Base-by-base conservation (phyloP, 108 stramenopile species). In the Phaeodactylum tricornutum region DNA sequence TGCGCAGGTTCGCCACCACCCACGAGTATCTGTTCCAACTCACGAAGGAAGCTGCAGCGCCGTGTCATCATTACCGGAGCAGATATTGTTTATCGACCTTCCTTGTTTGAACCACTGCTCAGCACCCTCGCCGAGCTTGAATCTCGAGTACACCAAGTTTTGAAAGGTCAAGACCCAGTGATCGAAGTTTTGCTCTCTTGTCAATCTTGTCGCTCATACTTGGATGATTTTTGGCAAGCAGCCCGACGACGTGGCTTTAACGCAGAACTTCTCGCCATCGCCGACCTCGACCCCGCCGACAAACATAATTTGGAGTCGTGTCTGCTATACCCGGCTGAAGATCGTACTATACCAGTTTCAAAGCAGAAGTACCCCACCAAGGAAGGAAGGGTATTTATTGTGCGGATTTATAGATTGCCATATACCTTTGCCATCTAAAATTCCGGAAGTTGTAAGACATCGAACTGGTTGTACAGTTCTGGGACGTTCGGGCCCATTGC, bases 41-140 rank as follows among this genome's bases (percentile, higher is more conserved):
- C 33, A 12, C 8, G 12, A 12, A 34, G 33, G 33, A 34, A 34
- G 11, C 8, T 8, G 12, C 33, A 12, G 11, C 16, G 14, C 16
- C 4, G 28, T 16, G 21, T 47, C 27, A 21, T 47, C 9, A 4
- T 47, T 5, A 29, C 28, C 4, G 46, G 46, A 4, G 46, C 46
- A 6, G 46, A 47, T 29, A 25, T 47, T 25, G 46, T 47, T 25
- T 47, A 47, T 25, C 46, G 46, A 11, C 24, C 24, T 15, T 29
- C 27, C 4, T 25, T 47, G 21, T 47, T 47, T 29, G 46, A 26
- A n/a, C 46, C 46, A 5, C 21, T 47, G 9, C 14, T 47, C 5
- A 20, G 19, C 16, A 41, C 39, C 14, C 14, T 41, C 8, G 39
- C 16, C 39, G 39, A 41, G 21, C 14, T 41, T 6, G 16, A 20